Evolutionary conservation across 495 filamentous ascomycete genomes (phyloP).

Genomic region (Talaromyces adpressus): DNA sequence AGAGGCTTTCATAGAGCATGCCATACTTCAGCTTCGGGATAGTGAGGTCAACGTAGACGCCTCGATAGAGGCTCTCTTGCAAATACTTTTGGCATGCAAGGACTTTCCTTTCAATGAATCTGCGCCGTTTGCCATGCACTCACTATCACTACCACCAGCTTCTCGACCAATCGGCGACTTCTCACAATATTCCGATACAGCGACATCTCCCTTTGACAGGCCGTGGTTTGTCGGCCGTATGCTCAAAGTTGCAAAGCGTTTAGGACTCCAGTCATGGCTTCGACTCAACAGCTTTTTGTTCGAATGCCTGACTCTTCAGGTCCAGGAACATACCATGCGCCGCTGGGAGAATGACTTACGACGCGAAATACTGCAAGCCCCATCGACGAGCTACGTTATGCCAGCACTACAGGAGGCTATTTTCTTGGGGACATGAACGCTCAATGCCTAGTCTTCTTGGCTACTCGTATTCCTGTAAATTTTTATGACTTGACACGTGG

Average conservation of each 20-base stretch:
- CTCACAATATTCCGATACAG: constrained; percentile 23
- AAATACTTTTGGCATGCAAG: constrained; percentile 32
- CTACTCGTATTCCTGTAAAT: neutral
- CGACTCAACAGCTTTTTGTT: constrained; percentile 26
- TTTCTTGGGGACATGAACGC: constrained; percentile 3
- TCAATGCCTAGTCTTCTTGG: neutral
- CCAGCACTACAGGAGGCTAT: constrained; percentile 16
- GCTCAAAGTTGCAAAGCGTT: constrained; percentile 34
- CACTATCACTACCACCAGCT: neutral
- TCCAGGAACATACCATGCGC: constrained; percentile 13
- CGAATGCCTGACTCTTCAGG: constrained; percentile 26
- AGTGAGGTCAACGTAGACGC: constrained; percentile 32
- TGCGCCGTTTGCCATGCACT: neutral
- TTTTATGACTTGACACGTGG: neutral
- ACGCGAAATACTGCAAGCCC: constrained; percentile 27
- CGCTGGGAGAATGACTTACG: constrained; percentile 28
- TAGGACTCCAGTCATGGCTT: constrained; percentile 27
- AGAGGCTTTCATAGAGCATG: constrained; percentile 24
- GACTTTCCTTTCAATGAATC: constrained; percentile 16
- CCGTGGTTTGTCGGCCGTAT: constrained; percentile 37
- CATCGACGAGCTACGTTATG: constrained; percentile 31
- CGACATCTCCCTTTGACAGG: constrained; percentile 20
- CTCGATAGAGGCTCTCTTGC: constrained; percentile 31
- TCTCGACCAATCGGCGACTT: constrained; percentile 16
- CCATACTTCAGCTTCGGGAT: constrained; percentile 22